Evolutionary conservation across 73 alveolate genomes (phyloP).

Genomic region (Paramecium sexaurelia): DNA sequence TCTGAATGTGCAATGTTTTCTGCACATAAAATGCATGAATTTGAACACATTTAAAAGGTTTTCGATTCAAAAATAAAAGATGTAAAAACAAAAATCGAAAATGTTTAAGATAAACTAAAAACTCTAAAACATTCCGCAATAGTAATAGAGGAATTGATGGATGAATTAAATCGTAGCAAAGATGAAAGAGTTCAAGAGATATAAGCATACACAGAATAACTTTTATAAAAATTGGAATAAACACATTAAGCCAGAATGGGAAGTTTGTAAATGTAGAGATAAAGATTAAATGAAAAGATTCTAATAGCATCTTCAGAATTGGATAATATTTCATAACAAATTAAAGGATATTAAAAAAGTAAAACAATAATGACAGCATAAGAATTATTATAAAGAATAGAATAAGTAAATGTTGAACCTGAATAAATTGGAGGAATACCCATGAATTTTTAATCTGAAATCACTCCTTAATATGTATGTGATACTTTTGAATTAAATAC

Average conservation of each 20-base stretch:
- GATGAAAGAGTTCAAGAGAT: slow-evolving; percentile 90
- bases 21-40: slow-evolving; percentile 92
- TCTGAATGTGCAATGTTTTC: slow-evolving; percentile 98
- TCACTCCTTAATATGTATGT: slow-evolving; percentile 89
- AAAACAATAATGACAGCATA: slow-evolving; percentile 77
- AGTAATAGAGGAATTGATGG: slow-evolving; percentile 7
- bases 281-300: slow-evolving; percentile 66
- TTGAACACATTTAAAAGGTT: slow-evolving; percentile 86
- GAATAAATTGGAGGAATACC: slow-evolving; percentile 70
- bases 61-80: slow-evolving; percentile 79
- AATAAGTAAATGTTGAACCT: slow-evolving; percentile 68
- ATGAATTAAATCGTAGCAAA: slow-evolving; percentile 78
- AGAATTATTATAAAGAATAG: slow-evolving; percentile 67
- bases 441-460: slow-evolving; percentile 78
- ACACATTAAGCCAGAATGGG: slow-evolving; percentile 73
- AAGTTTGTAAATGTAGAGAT: slow-evolving; percentile 55
- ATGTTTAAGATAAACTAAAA: slow-evolving; percentile 52
- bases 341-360: slow-evolving; percentile 65
- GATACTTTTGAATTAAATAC: slow-evolving; percentile 79
- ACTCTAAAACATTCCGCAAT: not conserved
- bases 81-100: slow-evolving; percentile 78
- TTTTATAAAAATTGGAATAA: slow-evolving; percentile 77
- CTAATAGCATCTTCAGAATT: slow-evolving; percentile 42
- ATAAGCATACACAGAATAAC: slow-evolving; percentile 78
- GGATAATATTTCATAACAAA: not conserved